Evolutionary conservation across 1,139 yeast species (phyloP).

Genomic region (Kurtzmaniella natalensis): DNA sequence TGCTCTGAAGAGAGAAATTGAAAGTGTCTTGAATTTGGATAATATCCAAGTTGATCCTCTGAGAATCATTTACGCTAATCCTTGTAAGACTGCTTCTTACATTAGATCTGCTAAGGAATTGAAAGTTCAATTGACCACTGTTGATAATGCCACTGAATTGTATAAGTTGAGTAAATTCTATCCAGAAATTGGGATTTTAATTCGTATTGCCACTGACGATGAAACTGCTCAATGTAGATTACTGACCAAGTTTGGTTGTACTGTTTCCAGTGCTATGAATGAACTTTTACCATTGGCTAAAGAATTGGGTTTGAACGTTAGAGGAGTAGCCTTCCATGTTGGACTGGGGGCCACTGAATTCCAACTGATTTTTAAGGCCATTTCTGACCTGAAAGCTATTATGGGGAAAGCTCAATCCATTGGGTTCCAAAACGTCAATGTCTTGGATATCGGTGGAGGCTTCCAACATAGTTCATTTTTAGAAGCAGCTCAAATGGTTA

Average conservation of each 20-base stretch:
- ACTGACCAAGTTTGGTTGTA: constrained; percentile 87
- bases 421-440: constrained; percentile 43
- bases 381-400: constrained; percentile 64
- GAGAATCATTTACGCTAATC: constrained; percentile 86
- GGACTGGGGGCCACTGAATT: constrained; percentile 91
- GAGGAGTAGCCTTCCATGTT: constrained; percentile 92
- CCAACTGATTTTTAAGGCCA: constrained; percentile 63
- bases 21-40: constrained; percentile 57
- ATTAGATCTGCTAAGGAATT: constrained; percentile 61
- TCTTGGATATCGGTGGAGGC: constrained; percentile 93
- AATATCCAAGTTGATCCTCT: constrained; percentile 56
- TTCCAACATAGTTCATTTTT: constrained; percentile 67
- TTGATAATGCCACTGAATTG: constrained; percentile 85
- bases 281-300: constrained; percentile 60
- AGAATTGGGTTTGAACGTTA: constrained; percentile 56
- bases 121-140: constrained; percentile 71
- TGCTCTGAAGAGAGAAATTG: constrained; percentile 86
- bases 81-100: constrained; percentile 83
- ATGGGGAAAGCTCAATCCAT: constrained; percentile 53
- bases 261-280: constrained; percentile 47
- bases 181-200: constrained; percentile 64
- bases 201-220: constrained; percentile 89
- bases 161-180: constrained; percentile 64
- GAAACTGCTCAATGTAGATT: constrained; percentile 82
- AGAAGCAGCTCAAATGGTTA: constrained; percentile 57